These are phyloP conservation scores for Arthrobotrys pseudoclavata DNA, from an alignment of 2,329 filamentous ascomycete species.

Conservation along the genomic window DNA sequence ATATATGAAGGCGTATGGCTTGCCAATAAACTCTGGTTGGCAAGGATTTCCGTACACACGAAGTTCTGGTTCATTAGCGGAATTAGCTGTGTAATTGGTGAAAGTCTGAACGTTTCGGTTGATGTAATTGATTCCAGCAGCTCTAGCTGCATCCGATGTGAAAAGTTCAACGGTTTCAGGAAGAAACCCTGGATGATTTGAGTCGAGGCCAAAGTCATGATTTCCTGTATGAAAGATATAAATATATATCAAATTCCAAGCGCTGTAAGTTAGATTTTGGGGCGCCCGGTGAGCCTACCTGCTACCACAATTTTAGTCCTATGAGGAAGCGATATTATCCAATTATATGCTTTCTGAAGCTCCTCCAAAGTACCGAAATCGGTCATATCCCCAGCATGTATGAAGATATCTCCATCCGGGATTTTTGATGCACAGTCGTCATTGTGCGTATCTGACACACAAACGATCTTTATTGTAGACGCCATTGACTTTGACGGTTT, in stretches of 20 bases:
- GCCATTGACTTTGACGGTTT: constrained; percentile 13
- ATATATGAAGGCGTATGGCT: constrained; percentile 51
- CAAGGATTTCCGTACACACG: constrained; percentile 52
- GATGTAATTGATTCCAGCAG: constrained; percentile 36
- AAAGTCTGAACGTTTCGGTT: constrained; percentile 20
- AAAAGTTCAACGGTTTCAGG: constrained; percentile 38
- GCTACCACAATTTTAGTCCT: constrained; percentile 43
- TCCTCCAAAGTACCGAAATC: constrained; percentile 68
- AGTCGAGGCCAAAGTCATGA: constrained; percentile 51
- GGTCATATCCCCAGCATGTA: constrained; percentile 70
- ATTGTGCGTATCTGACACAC: constrained; percentile 69
- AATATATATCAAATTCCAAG: neutral
- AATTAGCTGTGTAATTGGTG: constrained; percentile 3
- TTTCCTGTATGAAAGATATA: constrained; percentile 19
- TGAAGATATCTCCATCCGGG: constrained; percentile 68
- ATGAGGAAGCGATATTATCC: constrained; percentile 50
- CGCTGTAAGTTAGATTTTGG: neutral
- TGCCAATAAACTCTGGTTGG: constrained; percentile 53
- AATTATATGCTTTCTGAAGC: constrained; percentile 64
- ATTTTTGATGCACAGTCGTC: constrained; percentile 64
- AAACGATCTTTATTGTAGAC: constrained; percentile 64
- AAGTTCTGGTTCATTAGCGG: constrained; percentile 2
- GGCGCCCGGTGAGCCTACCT: constrained; percentile 11
- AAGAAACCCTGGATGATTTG: constrained; percentile 24
- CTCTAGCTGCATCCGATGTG: constrained; percentile 35